Conservation (phyloP, 139 green algal genomes). For the Limnomonas spitsbergensis region DNA sequence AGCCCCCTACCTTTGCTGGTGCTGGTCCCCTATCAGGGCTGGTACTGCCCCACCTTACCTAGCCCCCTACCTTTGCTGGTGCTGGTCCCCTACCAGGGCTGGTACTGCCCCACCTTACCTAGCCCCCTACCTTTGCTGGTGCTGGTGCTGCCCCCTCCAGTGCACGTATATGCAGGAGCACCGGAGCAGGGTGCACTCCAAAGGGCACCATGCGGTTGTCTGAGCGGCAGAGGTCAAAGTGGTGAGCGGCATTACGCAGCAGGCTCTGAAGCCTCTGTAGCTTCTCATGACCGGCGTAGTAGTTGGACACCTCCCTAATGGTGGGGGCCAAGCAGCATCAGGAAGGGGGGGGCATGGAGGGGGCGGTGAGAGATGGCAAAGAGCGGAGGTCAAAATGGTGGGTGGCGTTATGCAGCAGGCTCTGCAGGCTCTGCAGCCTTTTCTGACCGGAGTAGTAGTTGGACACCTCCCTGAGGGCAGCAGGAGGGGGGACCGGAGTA, state of each 20-base stretch:
- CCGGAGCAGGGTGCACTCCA: background rate
- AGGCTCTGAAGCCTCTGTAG: constrained; percentile 19
- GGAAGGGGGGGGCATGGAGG: background rate
- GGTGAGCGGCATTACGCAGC: constrained; percentile 17
- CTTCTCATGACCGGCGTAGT: constrained; percentile 1
- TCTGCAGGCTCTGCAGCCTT: constrained; percentile 16
- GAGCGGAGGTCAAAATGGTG: background rate
- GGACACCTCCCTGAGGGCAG: background rate
- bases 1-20: too few relatives aligned
- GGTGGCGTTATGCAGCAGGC: constrained; percentile 22
- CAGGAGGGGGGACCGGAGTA: too few relatives aligned
- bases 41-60: too few relatives aligned
- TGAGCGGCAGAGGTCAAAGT: constrained; percentile 27
- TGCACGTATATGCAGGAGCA: background rate
- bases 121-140: background rate
- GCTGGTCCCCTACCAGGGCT: too few relatives aligned
- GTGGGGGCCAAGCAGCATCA: constrained; percentile 7
- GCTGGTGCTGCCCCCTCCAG: background rate
- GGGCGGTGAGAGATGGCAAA: background rate
- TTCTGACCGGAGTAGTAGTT: background rate
- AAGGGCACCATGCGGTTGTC: constrained; percentile 5
- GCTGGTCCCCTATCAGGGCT: too few relatives aligned
- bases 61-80: too few relatives aligned
- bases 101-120: too few relatives aligned
- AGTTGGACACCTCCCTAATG: background rate